Base-by-base conservation (phyloP, 208 protist genomes). In the Angomonas ambiguus region DNA sequence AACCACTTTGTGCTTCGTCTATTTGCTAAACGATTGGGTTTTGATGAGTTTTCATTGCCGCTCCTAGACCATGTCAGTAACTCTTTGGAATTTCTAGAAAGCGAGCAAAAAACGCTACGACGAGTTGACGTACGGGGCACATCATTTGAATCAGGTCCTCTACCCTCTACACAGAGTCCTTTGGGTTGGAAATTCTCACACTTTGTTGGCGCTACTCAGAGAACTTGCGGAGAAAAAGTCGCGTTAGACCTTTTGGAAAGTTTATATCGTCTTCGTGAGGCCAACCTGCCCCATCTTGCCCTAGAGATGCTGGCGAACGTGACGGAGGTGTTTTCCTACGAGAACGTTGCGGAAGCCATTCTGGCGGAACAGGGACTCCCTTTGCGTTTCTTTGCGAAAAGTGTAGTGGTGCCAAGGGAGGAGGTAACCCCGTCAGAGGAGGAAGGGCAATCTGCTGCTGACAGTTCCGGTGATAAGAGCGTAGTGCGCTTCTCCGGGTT, bases 101-200 rank as follows among this genome's bases (percentile, higher is more conserved):
- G 45, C 20, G 45, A 53, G 16, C 45, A 53, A 5, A 53, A 20
- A 34, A 65, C 59, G 13, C 61, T 85, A 33, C 64, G 67, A 18
- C 66, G 64, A 2, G 67, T 65, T 2, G 86, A 95, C 60, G 53
- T 87, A 6, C 67, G 64, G 8, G 89, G 89, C n/a, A 92, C 85
- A 0, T 90, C 86, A 1, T 91, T 92, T 67, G 67, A 89, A 2
- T 56, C 79, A 0, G 67, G 72, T 16, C 76, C 86, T n/a, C 76
- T 92, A 22, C 62, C 79, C 4, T 80, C 51, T 27, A 83, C 81
- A 2, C 89, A 95, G 65, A 92, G 82, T 59, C 62, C 83, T 1
- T 69, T 95, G 11, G 89, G 86, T 2, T 95, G 89, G 86, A 82
- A 87, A 33, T 83, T 95, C 51, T 93, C 86, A 0, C 89, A 95